Evolutionary conservation across 345 rosid genomes (phyloP), one percentile per base, ranked within the genome.

Genomic region (Rhizophora apiculata): DNA sequence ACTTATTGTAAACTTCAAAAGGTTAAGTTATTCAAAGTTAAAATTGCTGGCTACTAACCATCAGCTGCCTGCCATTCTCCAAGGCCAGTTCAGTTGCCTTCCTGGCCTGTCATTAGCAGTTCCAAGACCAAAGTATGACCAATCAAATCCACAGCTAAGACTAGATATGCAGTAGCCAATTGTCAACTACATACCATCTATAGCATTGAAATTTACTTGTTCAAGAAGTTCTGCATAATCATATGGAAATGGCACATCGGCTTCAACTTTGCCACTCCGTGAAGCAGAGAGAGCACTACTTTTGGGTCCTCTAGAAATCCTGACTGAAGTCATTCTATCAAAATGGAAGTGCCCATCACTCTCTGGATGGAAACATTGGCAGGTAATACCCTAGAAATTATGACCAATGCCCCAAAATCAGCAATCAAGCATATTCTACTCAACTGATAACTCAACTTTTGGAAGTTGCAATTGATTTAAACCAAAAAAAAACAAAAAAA

Each of bases 201-300:
- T 0, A 55, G 16, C 49, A 43, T 43, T 3, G 34, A 60, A 60
- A 46, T 84, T 70, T 82, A 93, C 98, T 81, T 91, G 98, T 58
- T 74, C 75, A 71, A 93, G 85, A 64, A 93, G 91, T 72, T 87
- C 91, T 1, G 68, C 54, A 55, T 93, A 93, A 69, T 89, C 88
- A 64, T 39, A 21, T 30, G 98, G 98, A 61, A 93, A 91, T 0
- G 86, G 87, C 57, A 81, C 76, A 64, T 90, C 86, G n/a, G 36
- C 30, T 60, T 81, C 85, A 63, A 78, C 62, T 2, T 70, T 79
- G 26, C 69, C 75, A 1, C 78, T 69, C 67, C 84, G 78, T 39
- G 89, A 80, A 69, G 68, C 85, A 30, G 82, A 70, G 72, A 18
- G 13, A 48, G 24, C 29, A 46, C 51, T 57, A 15, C 39, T 63